Evolutionary conservation across 768 basidiomycete species (phyloP), one percentile per base, ranked within the genome.

Genomic region (Tremella mesenterica): DNA sequence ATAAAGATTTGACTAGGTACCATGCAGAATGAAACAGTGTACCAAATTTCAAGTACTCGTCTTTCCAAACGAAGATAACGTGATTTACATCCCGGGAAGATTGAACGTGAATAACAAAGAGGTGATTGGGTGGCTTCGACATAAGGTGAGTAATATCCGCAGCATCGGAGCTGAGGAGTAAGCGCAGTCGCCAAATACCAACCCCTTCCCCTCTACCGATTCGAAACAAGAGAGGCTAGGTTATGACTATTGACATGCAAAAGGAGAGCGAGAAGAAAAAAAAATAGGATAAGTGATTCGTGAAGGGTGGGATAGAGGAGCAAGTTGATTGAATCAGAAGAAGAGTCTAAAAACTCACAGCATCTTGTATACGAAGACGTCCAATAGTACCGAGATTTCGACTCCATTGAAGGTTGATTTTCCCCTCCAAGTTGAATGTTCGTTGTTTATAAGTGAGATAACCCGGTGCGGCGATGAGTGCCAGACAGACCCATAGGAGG

Each of bases 351-450:
- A 30, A 44, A 60, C 73, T 68, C 45, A 73, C 73, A 52, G 67
- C 64, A 67, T 86, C 82, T 71, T 89, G 86, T 43, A 88, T 78
- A 26, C 81, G 76, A 14, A 85, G 73, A 31, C 86, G 79, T 5
- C 83, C 85, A 1, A 72, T 62, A 25, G 81, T 70, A 10, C 81
- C 82, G 18, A 88, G 77, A 38, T 73, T 65, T 38, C 81, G 77
- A 49, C 81, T 83, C 86, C 86, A 88, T 69, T 86, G 83, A 8
- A 78, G 72, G 71, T 86, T 88, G 73, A 86, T 71, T 73, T 88
- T 88, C 38, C 84, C 86, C 66, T 87, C 84, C 52, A 88, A 79
- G 70, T 88, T 86, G 78, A 87, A 86, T 5, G 80, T 78, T 49
- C 78, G 78, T 34, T 79, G 77, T 70, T 84, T 86, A 78, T 85